Evolutionary conservation across 345 rosid genomes (phyloP).

Genomic region (Citrus unshiu): DNA sequence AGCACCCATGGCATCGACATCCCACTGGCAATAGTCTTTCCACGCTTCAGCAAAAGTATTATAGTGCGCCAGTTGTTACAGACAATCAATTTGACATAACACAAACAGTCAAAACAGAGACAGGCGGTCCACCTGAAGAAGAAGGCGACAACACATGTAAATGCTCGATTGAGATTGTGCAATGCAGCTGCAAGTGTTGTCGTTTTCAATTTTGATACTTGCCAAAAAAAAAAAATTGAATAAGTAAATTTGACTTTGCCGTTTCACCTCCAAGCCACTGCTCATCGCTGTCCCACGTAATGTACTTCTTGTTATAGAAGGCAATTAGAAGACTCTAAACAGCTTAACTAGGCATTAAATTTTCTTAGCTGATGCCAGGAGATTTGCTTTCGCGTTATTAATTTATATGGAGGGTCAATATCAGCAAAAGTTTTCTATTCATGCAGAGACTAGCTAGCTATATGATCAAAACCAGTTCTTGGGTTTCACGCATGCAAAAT

Average conservation of each 20-base stretch:
- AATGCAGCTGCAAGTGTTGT: conserved; percentile 27
- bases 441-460: background rate
- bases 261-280: too few species aligned
- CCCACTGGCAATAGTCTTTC: background rate
- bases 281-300: too few species aligned
- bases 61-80: background rate
- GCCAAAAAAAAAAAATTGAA: background rate
- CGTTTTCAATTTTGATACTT: conserved; percentile 18
- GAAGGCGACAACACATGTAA: conserved; percentile 14
- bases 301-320: conserved; percentile 8
- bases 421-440: background rate
- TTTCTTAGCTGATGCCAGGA: background rate
- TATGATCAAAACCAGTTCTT: background rate
- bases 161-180: conserved; percentile 17
- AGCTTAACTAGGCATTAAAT: background rate
- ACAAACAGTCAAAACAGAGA: background rate
- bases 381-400: background rate
- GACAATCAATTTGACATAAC: background rate
- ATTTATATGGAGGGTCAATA: background rate
- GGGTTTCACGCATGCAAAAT: background rate
- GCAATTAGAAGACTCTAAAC: conserved; percentile 9
- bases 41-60: background rate
- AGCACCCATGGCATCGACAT: conserved; percentile 6
- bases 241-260: too few species aligned
- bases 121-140: background rate